Evolutionary conservation across 1,139 yeast genomes (phyloP), one percentile per base, ranked within the genome.

Genomic region (Yamadazyma atmosphaerica): DNA sequence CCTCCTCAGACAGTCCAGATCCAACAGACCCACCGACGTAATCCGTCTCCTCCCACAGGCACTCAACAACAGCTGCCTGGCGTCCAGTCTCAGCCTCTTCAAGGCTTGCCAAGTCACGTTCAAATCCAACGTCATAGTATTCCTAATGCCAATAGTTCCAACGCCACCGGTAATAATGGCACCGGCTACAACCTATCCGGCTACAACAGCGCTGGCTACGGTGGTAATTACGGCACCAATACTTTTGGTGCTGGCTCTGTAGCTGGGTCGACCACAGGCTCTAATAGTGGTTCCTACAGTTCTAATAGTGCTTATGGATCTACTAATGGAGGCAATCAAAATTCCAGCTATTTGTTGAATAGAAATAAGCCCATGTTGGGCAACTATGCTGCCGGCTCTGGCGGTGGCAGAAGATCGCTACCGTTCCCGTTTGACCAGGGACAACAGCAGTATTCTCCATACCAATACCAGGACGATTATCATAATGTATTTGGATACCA

Each of bases 371-470:
- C 26, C 26, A 23, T 12, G 12, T 23, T 23, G 26, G 26, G 26
- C 12, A 23, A 23, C 26, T 23, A 23, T 11, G 26, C 26, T 23
- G n/a, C 26, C 4, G 15, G 22, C 12, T 17, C 18, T 4, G 4
- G 15, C 12, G 16, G 5, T n/a, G 13, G 23, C 8, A 4, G 21
- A 4, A 4, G 31, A 13, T 16, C 21, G 16, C 12, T 28, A 16
- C 31, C 31, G 21, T 28, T 16, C 17, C 31, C 31, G 12, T 28
- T 28, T 16, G 31, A 28, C 28, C 32, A 36, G n/a, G 6, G 7
- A 4, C 31, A 15, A 3, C 31, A 28, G 21, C 21, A 28, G 4
- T 21, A 16, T 11, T 9, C 12, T 4, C n/a, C 11, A 12, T 4
- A 5, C 26, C 26, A 23, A 12, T 6, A 11, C 12, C 12, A 23